phyloP scores from a whole-genome alignment of 164 flowering plant genomes.

The Piper betle region DNA sequence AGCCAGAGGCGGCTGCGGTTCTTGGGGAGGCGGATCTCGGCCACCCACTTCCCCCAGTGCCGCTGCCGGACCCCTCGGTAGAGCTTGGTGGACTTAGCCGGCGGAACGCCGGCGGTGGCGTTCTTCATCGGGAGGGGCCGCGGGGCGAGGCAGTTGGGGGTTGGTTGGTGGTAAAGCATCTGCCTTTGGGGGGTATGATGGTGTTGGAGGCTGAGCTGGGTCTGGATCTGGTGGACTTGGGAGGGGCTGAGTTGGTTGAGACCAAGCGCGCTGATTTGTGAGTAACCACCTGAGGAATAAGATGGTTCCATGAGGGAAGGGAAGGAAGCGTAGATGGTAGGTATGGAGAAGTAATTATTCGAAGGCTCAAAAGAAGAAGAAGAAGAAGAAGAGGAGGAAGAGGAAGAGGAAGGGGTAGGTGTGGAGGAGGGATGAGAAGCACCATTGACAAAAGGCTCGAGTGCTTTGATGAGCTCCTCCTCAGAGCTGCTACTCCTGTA shows the following conservation, averaged over 20 bases:
- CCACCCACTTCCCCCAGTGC: conserved; percentile 98
- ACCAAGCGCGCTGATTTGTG: background rate
- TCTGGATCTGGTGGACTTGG: conserved; percentile 61
- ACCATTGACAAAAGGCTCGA: conserved; percentile 82
- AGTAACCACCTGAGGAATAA: conserved; percentile 22
- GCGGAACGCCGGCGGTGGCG: conserved; percentile 17
- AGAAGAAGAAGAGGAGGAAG: conserved; percentile 9
- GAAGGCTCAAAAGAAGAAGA: too few relatives aligned
- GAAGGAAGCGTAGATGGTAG: conserved; percentile 3
- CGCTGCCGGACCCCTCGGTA: conserved; percentile 89
- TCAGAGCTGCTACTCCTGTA: conserved; percentile 31
- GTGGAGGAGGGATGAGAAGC: conserved; percentile 26
- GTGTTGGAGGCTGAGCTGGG: conserved; percentile 28
- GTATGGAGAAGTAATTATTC: too few relatives aligned
- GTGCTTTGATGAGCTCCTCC: conserved; percentile 85
- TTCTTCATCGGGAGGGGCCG: conserved; percentile 55
- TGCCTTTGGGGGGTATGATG: conserved; percentile 1
- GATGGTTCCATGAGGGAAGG: conserved; percentile 5
- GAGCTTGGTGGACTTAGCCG: conserved; percentile 62
- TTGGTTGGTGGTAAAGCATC: conserved; percentile 9
- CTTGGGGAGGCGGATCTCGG: conserved; percentile 78
- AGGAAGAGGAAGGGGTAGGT: conserved; percentile 7
- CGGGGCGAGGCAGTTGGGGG: conserved; percentile 30
- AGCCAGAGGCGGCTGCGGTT: conserved; percentile 92
- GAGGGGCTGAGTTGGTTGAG: conserved; percentile 11